phyloP scores from a whole-genome alignment of 768 basidiomycete species.

The Tubosaeta sp. region DNA sequence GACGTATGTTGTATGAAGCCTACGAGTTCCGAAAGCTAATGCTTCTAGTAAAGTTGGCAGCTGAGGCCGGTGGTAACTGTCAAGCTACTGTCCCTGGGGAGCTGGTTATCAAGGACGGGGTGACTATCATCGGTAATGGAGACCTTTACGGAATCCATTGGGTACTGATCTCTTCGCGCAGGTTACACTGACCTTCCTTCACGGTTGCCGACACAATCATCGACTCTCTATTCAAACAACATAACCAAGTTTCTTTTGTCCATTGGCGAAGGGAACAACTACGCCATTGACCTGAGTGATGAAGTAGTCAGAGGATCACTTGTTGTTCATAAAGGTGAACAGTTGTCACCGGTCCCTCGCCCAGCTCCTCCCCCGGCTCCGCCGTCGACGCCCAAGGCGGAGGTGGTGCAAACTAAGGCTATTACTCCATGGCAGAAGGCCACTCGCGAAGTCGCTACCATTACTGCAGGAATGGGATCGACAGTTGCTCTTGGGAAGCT shows the following conservation, averaged over 20 bases:
- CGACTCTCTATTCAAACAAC: constrained; percentile 88
- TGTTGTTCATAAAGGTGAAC: constrained; percentile 62
- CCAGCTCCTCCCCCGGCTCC: constrained; percentile 60
- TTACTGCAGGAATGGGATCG: constrained; percentile 76
- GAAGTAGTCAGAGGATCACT: constrained; percentile 83
- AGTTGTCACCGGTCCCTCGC: constrained; percentile 65
- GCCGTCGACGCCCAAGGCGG: constrained; percentile 46
- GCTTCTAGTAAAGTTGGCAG: constrained; percentile 41
- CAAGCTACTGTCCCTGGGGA: constrained; percentile 78
- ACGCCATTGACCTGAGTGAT: constrained; percentile 67
- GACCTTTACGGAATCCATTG: constrained; percentile 1
- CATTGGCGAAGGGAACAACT: constrained; percentile 61
- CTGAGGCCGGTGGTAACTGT: constrained; percentile 89
- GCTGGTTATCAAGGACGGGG: constrained; percentile 62
- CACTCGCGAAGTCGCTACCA: constrained; percentile 64
- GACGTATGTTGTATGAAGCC: constrained; percentile 38
- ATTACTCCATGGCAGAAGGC: constrained; percentile 87
- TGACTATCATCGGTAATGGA: constrained; percentile 70
- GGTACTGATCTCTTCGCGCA: constrained; percentile 24
- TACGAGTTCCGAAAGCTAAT: constrained; percentile 11
- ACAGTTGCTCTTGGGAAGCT: constrained; percentile 70
- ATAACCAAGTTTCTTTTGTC: constrained; percentile 87
- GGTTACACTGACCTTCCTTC: constrained; percentile 85
- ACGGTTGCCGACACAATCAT: constrained; percentile 85
- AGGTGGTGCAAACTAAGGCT: constrained; percentile 44